phyloP scores from a whole-genome alignment of 129 eudicot genomes.

The Tanacetum coccineum region DNA sequence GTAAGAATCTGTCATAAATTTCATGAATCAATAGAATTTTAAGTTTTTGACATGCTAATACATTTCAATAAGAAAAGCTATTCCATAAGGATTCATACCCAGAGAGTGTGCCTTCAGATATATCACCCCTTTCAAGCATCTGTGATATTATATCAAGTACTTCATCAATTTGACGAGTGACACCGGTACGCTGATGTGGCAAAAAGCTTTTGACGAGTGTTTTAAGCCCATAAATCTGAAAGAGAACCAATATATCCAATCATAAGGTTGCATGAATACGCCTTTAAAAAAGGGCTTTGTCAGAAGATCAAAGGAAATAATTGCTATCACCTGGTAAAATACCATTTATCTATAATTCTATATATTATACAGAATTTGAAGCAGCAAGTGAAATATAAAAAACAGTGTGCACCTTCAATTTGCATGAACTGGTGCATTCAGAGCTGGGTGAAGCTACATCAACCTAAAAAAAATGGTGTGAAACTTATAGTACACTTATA shows the following conservation, averaged over 20 bases:
- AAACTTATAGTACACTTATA: neutral
- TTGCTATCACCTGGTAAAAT: slow-evolving; percentile 12
- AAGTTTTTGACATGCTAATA: too few species aligned
- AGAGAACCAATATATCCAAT: slow-evolving; percentile 9
- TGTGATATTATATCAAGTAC: slow-evolving; percentile 55
- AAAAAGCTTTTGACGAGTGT: slow-evolving; percentile 76
- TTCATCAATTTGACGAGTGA: slow-evolving; percentile 41
- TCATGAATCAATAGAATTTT: too few species aligned
- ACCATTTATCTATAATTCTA: neutral
- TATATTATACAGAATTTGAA: neutral
- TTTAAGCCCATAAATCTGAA: slow-evolving; percentile 91
- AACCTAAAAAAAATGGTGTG: slow-evolving; percentile 34
- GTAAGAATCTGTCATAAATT: neutral
- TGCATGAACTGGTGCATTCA: slow-evolving; percentile 44
- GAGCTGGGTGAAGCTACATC: slow-evolving; percentile 31
- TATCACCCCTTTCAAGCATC: slow-evolving; percentile 56
- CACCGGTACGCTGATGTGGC: slow-evolving; percentile 52
- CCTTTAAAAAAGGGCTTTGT: neutral
- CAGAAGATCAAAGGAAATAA: slow-evolving; percentile 11
- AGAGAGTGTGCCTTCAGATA: slow-evolving; percentile 34
- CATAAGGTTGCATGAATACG: slow-evolving; percentile 20
- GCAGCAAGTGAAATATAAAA: slow-evolving; percentile 13
- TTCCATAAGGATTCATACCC: slow-evolving; percentile 37
- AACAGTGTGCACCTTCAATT: slow-evolving; percentile 50
- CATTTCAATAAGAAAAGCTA: too few species aligned